Evolutionary conservation across 2,329 filamentous ascomycete species (phyloP).

Genomic region (Rosellinia necatrix): DNA sequence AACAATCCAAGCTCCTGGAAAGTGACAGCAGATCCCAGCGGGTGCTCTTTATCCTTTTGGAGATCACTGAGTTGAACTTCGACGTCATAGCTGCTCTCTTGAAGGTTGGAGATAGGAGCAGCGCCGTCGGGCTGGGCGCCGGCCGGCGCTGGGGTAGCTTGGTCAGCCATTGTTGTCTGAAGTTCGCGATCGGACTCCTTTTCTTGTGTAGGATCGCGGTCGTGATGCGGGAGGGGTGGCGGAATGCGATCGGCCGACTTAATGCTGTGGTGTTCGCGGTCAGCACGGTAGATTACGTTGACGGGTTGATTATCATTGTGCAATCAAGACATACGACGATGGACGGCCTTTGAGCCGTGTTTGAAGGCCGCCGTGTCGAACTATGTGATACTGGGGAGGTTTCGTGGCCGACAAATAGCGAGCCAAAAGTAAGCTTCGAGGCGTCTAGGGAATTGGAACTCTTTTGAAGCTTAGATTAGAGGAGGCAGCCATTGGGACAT

Average conservation of each 20-base stretch:
- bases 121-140: constrained; percentile 45
- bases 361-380: neutral
- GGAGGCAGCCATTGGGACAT: constrained; percentile 9
- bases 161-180: constrained; percentile 32
- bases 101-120: constrained; percentile 52
- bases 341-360: neutral
- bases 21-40: constrained; percentile 79
- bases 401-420: neutral
- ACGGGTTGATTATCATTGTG: neutral
- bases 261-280: constrained; percentile 4
- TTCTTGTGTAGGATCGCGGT: neutral
- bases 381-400: neutral
- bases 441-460: constrained; percentile 9
- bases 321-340: neutral
- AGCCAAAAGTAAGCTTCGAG: constrained; percentile 6
- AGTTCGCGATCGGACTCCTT: neutral
- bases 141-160: constrained; percentile 21
- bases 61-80: constrained; percentile 91
- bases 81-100: constrained; percentile 83
- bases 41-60: constrained; percentile 83
- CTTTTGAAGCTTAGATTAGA: constrained; percentile 6
- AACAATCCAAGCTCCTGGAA: constrained; percentile 89
- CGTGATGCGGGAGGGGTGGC: neutral
- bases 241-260: neutral
- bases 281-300: neutral